Evolutionary conservation across 1,284 basidiomycete genomes (phyloP).

Genomic region (Ceratobasidium sp.): DNA sequence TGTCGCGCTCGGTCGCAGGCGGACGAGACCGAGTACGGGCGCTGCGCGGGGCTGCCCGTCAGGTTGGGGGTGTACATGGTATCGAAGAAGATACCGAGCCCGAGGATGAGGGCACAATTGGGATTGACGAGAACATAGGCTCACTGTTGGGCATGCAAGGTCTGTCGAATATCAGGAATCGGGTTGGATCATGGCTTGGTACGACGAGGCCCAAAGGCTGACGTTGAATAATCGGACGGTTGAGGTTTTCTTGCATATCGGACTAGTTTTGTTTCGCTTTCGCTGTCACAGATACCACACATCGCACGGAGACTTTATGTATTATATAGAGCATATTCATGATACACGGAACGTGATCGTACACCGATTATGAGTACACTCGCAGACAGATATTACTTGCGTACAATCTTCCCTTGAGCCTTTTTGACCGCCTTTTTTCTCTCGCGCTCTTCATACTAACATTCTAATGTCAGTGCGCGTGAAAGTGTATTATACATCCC

Average conservation of each 20-base stretch:
- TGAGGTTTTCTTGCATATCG: not conserved
- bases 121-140: conserved; percentile 4
- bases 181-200: conserved; percentile 23
- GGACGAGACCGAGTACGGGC: conserved; percentile 36
- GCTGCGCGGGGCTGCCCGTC: conserved; percentile 28
- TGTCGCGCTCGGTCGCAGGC: conserved; percentile 36
- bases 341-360: conserved; percentile 30
- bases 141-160: conserved; percentile 28
- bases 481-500: not conserved
- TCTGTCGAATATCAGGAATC: conserved; percentile 17
- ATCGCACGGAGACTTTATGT: conserved; percentile 38
- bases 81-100: conserved; percentile 35
- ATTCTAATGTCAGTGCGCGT: not conserved
- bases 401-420: conserved; percentile 35
- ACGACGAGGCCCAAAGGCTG: not conserved
- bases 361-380: conserved; percentile 3
- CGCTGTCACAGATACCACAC: conserved; percentile 36
- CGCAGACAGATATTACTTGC: conserved; percentile 19
- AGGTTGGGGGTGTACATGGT: conserved; percentile 35
- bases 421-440: conserved; percentile 38
- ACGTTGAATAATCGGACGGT: not conserved
- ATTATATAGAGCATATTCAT: conserved; percentile 40
- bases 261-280: conserved; percentile 20
- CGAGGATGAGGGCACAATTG: conserved; percentile 12
- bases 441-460: conserved; percentile 37